Base-by-base conservation (phyloP, 164 flowering plant species). In the Chloranthus sessilifolius region DNA sequence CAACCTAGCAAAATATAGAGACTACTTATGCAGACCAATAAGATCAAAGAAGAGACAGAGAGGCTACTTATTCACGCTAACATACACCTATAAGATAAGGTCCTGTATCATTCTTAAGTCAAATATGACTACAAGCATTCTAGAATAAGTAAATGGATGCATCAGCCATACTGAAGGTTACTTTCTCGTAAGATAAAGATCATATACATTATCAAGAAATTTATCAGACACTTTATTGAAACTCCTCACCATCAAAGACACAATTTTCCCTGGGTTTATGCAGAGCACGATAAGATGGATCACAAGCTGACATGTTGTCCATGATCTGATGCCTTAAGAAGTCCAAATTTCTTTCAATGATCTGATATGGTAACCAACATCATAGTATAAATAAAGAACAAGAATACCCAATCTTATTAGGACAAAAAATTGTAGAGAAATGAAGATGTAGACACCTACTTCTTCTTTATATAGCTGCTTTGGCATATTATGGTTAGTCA, bases 381-480 rank as follows among this genome's bases (percentile, higher is more conserved):
- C n/a, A n/a, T n/a, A n/a, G n/a, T n/a, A n/a, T n/a, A n/a, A n/a
- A 33, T 38, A 15, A 23, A 36, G n/a, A 9, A 25, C 1, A n/a
- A 33, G n/a, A 15, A 31, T 1, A n/a, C n/a, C n/a, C n/a, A n/a
- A 23, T 8, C 6, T 3, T 5, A 46, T 35, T 22, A 24, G 47
- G 28, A 31, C 17, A 22, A 26, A 14, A 26, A 9, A 10, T 31
- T 1, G 5, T 15, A 1, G n/a, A n/a, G n/a, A n/a, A 52, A 35
- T 3, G 5, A 4, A 12, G 12, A 8, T 29, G 9, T 12, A 17
- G 10, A 30, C 27, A 52, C 40, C 30, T 65, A 94, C 99, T 84
- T 94, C 99, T 75, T 94, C 99, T 31, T 85, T 85, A 49, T 94
- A 89, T 1, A 94, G 70, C 65, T 82, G 90, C 67, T 94, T 89